Evolutionary conservation across 75 land plant genomes (phyloP), one percentile per base, ranked within the genome.

Genomic region (Adiantum capillusveneris): DNA sequence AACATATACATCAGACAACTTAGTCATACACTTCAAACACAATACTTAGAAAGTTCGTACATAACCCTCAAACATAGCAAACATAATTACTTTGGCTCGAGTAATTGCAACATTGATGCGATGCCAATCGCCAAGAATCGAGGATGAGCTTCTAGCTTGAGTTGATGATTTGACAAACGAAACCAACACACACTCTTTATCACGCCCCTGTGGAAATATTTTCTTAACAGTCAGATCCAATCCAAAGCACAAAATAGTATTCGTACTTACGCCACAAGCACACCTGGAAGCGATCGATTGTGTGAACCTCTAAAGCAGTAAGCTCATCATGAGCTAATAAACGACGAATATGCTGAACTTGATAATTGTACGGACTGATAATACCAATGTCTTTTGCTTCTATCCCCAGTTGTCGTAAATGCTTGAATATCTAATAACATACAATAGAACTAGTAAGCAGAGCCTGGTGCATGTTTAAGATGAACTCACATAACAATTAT

Each of bases 261-360:
- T n/a, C n/a, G n/a, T n/a, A n/a, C n/a, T n/a, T n/a, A n/a, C n/a
- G n/a, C n/a, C 6, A n/a, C 17, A 46, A 46, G 49, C 22, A 14
- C 27, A 88, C 95, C 86, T 89, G 95, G 55, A 82, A 89, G 48
- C 83, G 86, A 64, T 89, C 95, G 53, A 89, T 85, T 13, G 95
- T 89, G 45, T 89, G 86, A 24, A 89, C 72, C 70, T 89, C 95
- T 56, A 89, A 70, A 53, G 62, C 46, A 12, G 46, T n/a, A 16
- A 72, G 45, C 7, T 27, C 39, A 24, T 70, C 29, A 41, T 28
- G 41, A 28, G 14, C 25, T 69, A 75, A 48, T 29, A 65, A 45
- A 19, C 54, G 65, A 21, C 70, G 65, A 25, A 86, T 85, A 28
- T 75, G 68, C 39, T 72, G 76, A 41, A 78, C 84, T 60, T 89